phyloP scores from a whole-genome alignment of 164 flowering plant genomes.

The Protea cynaroides region DNA sequence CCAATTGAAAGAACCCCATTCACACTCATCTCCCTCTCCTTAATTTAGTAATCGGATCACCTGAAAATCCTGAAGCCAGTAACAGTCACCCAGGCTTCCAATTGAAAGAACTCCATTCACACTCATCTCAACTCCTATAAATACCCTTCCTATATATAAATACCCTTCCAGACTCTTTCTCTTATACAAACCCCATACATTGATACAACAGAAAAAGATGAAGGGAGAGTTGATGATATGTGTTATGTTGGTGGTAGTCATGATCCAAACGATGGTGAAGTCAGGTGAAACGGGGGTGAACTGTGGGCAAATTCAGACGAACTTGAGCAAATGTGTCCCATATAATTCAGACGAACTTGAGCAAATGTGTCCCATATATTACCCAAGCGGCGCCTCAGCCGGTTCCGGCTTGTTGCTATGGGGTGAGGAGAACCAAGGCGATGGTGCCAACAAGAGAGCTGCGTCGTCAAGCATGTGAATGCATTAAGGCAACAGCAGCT shows the following conservation, averaged over 20 bases:
- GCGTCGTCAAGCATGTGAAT: conserved; percentile 10
- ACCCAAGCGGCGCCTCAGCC: no score
- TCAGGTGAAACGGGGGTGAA: conserved; percentile 11
- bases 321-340: conserved; percentile 9
- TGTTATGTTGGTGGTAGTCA: conserved; percentile 10
- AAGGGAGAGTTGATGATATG: conserved; percentile 1
- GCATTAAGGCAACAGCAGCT: conserved; percentile 5
- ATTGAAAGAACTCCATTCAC: no score
- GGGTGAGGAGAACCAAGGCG: conserved; percentile 6
- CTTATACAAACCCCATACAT: no score
- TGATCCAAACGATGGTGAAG: conserved; percentile 10
- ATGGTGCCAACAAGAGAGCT: background rate
- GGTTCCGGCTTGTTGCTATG: conserved; percentile 10
- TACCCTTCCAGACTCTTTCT: no score
- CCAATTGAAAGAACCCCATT: no score
- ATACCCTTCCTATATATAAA: no score
- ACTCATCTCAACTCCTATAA: no score
- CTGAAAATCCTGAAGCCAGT: no score
- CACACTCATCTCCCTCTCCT: no score
- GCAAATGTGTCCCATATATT: conserved; percentile 15
- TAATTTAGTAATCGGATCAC: no score
- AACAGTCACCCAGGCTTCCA: no score
- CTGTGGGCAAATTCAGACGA: conserved; percentile 5
- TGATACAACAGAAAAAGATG: conserved; percentile 5
- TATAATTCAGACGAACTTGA: no score